Base-by-base conservation (phyloP, 1,139 yeast genomes). In the Magnusiomyces suaveolens region DNA sequence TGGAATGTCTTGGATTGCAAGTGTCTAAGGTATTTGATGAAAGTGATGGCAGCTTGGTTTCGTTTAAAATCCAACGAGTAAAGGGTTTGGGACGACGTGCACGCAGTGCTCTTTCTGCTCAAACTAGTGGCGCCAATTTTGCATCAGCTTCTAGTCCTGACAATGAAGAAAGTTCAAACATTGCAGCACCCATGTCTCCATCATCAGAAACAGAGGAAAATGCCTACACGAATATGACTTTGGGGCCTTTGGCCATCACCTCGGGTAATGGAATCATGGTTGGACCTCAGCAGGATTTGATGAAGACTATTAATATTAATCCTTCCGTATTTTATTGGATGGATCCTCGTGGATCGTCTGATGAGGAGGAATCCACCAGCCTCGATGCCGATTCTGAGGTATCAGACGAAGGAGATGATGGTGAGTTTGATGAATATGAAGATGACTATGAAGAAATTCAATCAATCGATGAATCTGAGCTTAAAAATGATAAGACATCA, bases 1-100 rank as follows among this genome's bases (percentile, higher is more conserved):
- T 90, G 53, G 96, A 87, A 63, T 77, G 86, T 1, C 82, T 89
- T 76, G 97, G 97, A 0, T 73, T 90, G 53, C 73, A 69, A 58
- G 70, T 71, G 0, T 57, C 63, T 32, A 67, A 67, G 48, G 67
- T 63, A 50, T 52, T 61, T 43, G 71, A 67, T 50, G 64, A 63
- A 6, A 70, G 67, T 47, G 63, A 63, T 8, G 60, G 60, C 24
- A 63, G 62, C 6, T 57, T 58, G 16, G 51, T 59, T 0, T 55
- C 61, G 0, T 68, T 67, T 57, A 60, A 61, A 29, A 64, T 69
- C 16, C 66, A 63, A 55, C 64, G 72, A 6, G 72, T 69, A 33
- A 61, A 65, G 50, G 72, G 72, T 0, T 60, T 68, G 14, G 59
- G 65, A 14, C 46, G 61, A 46, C 41, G 60, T 36, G 50, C 61